Conservation (phyloP, 148 eudicot species). For the Hydrangea macrophylla region DNA sequence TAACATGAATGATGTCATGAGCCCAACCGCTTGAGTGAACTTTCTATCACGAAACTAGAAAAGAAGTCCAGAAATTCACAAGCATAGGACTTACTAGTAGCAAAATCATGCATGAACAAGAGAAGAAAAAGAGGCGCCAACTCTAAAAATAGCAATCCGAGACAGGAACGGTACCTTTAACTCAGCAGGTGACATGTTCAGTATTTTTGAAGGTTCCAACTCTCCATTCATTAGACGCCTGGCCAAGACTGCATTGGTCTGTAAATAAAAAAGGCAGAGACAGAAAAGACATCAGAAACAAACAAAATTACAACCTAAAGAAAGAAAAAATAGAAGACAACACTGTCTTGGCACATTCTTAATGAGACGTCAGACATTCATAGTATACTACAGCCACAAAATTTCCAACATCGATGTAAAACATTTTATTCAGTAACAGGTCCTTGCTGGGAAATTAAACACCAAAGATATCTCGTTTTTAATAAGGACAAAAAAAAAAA, state of each 20-base stretch:
- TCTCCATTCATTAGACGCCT: constrained; percentile 75
- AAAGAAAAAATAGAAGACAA: not conserved
- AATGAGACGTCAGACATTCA: not conserved
- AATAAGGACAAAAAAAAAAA: not conserved
- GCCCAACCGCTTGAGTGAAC: not conserved
- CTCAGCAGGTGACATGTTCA: constrained; percentile 83
- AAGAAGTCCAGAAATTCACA: not conserved
- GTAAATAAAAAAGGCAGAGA: constrained; percentile 9
- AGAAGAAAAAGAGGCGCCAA: not conserved
- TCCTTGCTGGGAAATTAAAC: not conserved
- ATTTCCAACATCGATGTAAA: not conserved
- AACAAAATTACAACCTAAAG: not conserved
- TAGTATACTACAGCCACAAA: not conserved
- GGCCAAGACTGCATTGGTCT: constrained; percentile 65
- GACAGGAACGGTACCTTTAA: constrained; percentile 55
- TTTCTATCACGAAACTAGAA: not conserved
- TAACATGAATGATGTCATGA: not conserved
- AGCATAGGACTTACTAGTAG: not conserved
- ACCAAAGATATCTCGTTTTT: not conserved
- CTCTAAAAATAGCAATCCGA: not conserved
- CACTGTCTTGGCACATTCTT: not conserved
- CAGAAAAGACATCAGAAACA: not conserved
- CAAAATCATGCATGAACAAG: not conserved
- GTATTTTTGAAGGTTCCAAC: constrained; percentile 71
- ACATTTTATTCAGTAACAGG: not conserved